Conservation (phyloP, 169 alveolate species). For the Plasmodium ovale region DNA sequence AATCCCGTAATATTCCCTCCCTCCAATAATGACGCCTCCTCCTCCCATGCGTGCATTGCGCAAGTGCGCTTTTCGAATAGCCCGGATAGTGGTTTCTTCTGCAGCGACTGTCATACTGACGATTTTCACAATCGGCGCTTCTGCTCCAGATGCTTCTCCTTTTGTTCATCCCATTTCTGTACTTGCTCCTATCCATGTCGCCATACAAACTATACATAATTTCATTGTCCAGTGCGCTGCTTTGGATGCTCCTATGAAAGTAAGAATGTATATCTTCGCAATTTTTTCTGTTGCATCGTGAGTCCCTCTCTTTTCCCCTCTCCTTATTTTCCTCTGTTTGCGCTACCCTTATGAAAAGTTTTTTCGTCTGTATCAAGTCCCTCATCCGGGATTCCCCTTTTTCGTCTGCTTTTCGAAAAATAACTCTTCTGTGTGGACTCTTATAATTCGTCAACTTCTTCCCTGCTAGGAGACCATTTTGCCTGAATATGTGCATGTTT, state of each 20-base stretch:
- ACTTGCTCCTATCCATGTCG: neutral
- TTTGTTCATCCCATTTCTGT: neutral
- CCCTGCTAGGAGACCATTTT: neutral
- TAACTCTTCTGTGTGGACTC: too few relatives aligned
- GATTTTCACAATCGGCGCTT: neutral
- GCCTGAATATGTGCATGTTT: neutral
- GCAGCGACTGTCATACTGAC: neutral
- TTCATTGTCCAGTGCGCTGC: constrained; percentile 7
- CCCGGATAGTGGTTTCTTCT: too few relatives aligned
- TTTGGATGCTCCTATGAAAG: neutral
- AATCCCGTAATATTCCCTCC: constrained; percentile 1
- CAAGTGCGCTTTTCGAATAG: too few relatives aligned
- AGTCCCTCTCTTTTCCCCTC: neutral
- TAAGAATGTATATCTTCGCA: neutral
- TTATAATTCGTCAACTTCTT: too few relatives aligned
- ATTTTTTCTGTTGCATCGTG: neutral
- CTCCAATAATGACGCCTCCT: too few relatives aligned
- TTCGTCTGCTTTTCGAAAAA: neutral
- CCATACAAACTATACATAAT: constrained; percentile 35
- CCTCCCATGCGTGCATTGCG: neutral
- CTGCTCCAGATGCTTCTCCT: neutral
- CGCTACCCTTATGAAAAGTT: too few relatives aligned
- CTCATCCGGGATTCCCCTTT: too few relatives aligned
- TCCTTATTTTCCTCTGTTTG: neutral
- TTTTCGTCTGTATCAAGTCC: too few relatives aligned